A percentile compares a stretch with the other conserved stretches of the same genome.
Evolutionary conservation across 2,329 filamentous ascomycete genomes (phyloP).

Genomic region (Talaromyces sp.): DNA sequence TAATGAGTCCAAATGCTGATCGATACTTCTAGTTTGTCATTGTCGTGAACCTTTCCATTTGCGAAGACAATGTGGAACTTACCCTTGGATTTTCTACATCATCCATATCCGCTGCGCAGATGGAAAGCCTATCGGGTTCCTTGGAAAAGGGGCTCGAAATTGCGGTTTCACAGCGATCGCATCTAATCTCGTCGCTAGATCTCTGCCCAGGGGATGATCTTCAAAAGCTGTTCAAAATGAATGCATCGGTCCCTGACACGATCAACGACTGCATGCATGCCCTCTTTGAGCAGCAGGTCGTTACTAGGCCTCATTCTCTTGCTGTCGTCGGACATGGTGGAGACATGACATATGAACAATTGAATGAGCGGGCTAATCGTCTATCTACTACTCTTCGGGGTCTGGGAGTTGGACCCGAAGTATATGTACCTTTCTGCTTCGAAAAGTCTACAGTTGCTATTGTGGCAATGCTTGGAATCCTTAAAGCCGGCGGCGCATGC

Average conservation of each 20-base stretch:
- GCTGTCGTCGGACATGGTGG: slow-evolving; percentile 28
- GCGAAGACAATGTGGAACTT: not conserved
- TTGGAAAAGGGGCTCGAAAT: not conserved
- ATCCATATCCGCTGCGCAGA: not conserved
- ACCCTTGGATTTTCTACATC: not conserved
- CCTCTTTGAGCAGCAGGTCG: not conserved
- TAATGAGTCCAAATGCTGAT: not conserved
- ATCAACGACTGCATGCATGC: not conserved
- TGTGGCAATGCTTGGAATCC: slow-evolving; percentile 10
- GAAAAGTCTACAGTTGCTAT: slow-evolving; percentile 9
- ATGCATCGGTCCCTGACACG: not conserved
- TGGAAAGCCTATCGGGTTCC: not conserved
- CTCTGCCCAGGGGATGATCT: not conserved
- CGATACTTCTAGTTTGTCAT: not conserved
- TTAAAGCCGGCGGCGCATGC: slow-evolving; percentile 12
- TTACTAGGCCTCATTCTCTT: slow-evolving; percentile 15
- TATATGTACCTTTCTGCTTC: slow-evolving; percentile 18
- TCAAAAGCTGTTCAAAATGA: not conserved
- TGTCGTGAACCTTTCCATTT: not conserved
- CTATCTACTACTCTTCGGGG: slow-evolving; percentile 24
- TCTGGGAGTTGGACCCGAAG: slow-evolving; percentile 23
- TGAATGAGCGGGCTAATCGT: slow-evolving; percentile 25
- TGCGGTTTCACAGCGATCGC: not conserved
- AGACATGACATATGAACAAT: slow-evolving; percentile 25
- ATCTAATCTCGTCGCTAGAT: not conserved